Conservation (phyloP, 306 rosid genomes). For the Geum urbanum region DNA sequence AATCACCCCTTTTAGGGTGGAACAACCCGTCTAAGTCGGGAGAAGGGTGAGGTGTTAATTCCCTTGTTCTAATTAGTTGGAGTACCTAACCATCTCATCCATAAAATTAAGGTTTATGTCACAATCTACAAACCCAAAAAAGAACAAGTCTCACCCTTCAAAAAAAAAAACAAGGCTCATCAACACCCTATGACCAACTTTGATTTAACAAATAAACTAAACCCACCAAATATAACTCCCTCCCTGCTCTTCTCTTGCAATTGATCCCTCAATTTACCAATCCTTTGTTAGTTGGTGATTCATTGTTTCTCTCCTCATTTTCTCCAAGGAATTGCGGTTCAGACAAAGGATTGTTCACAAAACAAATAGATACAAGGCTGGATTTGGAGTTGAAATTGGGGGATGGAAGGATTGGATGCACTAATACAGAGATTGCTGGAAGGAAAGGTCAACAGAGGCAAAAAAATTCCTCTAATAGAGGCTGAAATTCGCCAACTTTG, state of each 20-base stretch:
- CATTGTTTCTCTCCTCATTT: neutral
- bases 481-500: conserved; percentile 82
- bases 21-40: conserved; percentile 25
- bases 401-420: conserved; percentile 84
- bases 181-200: conserved; percentile 6
- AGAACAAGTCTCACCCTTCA: neutral
- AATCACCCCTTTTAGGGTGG: conserved; percentile 6
- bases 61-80: conserved; percentile 23
- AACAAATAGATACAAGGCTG: neutral
- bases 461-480: conserved; percentile 58
- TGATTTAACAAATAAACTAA: neutral
- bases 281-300: conserved; percentile 3
- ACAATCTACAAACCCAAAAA: conserved; percentile 8
- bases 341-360: neutral
- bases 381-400: conserved; percentile 14
- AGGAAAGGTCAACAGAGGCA: conserved; percentile 59
- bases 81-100: conserved; percentile 29
- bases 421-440: conserved; percentile 74
- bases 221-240: conserved; percentile 8
- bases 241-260: neutral
- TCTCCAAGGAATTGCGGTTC: neutral
- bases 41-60: conserved; percentile 18
- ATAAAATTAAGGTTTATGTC: conserved; percentile 20
- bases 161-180: neutral
- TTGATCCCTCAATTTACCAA: neutral